Evolutionary conservation across 495 filamentous ascomycete genomes (phyloP).

Genomic region (Talaromyces ruber): DNA sequence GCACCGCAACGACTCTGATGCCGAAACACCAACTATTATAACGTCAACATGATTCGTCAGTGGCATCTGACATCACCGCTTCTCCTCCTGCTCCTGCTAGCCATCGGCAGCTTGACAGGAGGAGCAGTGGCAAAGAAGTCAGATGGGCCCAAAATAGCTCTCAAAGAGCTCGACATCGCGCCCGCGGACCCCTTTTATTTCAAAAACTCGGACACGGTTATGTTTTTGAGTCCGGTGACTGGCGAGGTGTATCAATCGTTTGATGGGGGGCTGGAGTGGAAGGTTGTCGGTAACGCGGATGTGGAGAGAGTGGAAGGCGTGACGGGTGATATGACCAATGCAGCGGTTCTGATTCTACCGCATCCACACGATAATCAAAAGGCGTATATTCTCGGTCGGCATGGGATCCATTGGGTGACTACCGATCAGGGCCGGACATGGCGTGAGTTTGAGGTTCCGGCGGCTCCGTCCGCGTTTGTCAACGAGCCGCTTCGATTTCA

Average conservation of each 20-base stretch:
- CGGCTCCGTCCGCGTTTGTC: slow-evolving; percentile 29
- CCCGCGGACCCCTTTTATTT: slow-evolving; percentile 75
- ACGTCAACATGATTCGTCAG: slow-evolving; percentile 26
- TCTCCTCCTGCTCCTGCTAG: slow-evolving; percentile 25
- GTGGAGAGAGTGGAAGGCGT: not conserved
- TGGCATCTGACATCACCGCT: slow-evolving; percentile 20
- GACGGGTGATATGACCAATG: slow-evolving; percentile 35
- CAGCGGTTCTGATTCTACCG: slow-evolving; percentile 49
- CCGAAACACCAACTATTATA: not conserved
- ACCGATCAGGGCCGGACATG: slow-evolving; percentile 72
- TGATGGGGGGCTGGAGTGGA: slow-evolving; percentile 73
- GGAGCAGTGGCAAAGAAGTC: slow-evolving; percentile 33
- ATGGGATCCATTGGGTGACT: slow-evolving; percentile 69
- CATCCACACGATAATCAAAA: slow-evolving; percentile 71
- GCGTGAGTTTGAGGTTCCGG: slow-evolving; percentile 57
- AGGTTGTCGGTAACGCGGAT: slow-evolving; percentile 51
- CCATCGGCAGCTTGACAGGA: slow-evolving; percentile 8
- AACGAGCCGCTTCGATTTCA: slow-evolving; percentile 59
- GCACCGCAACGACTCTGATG: not conserved
- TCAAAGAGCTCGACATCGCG: slow-evolving; percentile 49
- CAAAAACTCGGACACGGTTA: slow-evolving; percentile 68
- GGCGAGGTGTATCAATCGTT: slow-evolving; percentile 60
- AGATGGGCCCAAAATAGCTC: slow-evolving; percentile 39
- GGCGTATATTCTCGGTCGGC: slow-evolving; percentile 65
- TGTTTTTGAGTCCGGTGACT: slow-evolving; percentile 49